phyloP scores from a whole-genome alignment of 495 filamentous ascomycete species.

The Rhypophila decipiens region DNA sequence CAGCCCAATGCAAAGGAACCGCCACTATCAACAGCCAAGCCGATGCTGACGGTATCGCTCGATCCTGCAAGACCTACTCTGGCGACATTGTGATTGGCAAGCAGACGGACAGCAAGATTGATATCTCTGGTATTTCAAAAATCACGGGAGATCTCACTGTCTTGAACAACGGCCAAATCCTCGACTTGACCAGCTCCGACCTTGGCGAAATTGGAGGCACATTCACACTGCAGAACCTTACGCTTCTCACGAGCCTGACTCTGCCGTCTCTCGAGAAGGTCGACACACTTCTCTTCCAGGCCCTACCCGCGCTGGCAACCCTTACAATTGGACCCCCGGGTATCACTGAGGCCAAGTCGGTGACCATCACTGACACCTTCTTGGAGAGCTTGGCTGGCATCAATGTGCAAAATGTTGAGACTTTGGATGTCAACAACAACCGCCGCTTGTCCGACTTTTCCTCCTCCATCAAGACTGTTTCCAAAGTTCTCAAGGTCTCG shows the following conservation, averaged over 20 bases:
- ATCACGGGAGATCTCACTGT: constrained; percentile 65
- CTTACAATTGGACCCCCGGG: constrained; percentile 58
- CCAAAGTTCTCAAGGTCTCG: constrained; percentile 55
- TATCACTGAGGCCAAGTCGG: constrained; percentile 55
- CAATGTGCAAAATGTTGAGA: constrained; percentile 55
- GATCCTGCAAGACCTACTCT: constrained; percentile 57
- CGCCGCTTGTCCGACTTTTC: constrained; percentile 58
- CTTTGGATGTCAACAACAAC: constrained; percentile 80
- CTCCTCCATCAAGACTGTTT: constrained; percentile 65
- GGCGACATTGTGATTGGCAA: constrained; percentile 64
- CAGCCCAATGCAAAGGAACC: constrained; percentile 38
- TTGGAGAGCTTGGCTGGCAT: constrained; percentile 71
- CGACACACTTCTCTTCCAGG: constrained; percentile 59
- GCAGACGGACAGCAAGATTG: constrained; percentile 43
- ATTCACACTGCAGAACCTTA: constrained; percentile 62
- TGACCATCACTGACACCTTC: constrained; percentile 78
- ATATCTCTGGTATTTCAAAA: constrained; percentile 48
- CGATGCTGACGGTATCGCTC: constrained; percentile 62
- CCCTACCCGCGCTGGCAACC: constrained; percentile 62
- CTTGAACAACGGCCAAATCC: constrained; percentile 45
- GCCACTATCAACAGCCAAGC: constrained; percentile 59
- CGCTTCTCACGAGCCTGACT: constrained; percentile 55
- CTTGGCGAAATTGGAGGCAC: constrained; percentile 47
- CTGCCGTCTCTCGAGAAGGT: constrained; percentile 59
- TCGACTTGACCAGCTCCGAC: constrained; percentile 43